phyloP scores from a whole-genome alignment of 176 grass and related monocot genomes.

The Poa annua region DNA sequence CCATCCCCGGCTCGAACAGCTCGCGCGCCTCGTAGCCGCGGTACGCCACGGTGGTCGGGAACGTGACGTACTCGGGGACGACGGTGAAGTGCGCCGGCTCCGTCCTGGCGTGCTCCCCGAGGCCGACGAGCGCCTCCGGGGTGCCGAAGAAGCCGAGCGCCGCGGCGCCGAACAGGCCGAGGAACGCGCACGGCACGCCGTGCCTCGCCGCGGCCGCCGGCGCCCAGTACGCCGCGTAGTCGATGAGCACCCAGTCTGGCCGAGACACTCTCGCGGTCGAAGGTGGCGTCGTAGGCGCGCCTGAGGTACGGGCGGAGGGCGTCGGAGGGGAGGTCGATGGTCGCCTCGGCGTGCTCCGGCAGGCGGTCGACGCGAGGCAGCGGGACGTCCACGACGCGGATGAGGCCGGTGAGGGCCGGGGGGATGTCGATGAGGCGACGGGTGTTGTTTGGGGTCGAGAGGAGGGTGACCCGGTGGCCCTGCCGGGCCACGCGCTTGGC shows the following conservation, averaged over 20 bases:
- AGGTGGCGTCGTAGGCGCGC: slow-evolving; percentile 52
- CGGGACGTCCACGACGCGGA: slow-evolving; percentile 46
- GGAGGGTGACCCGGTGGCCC: slow-evolving; percentile 59
- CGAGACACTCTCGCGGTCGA: background rate
- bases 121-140: slow-evolving; percentile 8
- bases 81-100: slow-evolving; percentile 40
- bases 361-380: slow-evolving; percentile 41
- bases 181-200: slow-evolving; percentile 58
- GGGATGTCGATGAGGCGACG: slow-evolving; percentile 45
- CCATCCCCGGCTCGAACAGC: background rate
- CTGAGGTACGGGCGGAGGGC: slow-evolving; percentile 46
- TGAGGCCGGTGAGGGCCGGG: slow-evolving; percentile 13
- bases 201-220: slow-evolving; percentile 43
- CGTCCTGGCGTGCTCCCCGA: background rate
- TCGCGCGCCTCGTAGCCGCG: slow-evolving; percentile 53
- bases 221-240: slow-evolving; percentile 61
- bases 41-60: slow-evolving; percentile 48
- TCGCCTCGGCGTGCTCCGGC: slow-evolving; percentile 48
- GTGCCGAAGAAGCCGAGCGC: slow-evolving; percentile 42
- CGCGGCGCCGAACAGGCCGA: slow-evolving; percentile 46
- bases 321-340: slow-evolving; percentile 61
- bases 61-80: slow-evolving; percentile 50
- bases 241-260: slow-evolving; percentile 65
- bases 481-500: slow-evolving; percentile 56
- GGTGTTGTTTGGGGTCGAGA: slow-evolving; percentile 65